Evolutionary conservation across 192 early-diverging fungal genomes (phyloP).

Genomic region (Entomortierella lignicola): DNA sequence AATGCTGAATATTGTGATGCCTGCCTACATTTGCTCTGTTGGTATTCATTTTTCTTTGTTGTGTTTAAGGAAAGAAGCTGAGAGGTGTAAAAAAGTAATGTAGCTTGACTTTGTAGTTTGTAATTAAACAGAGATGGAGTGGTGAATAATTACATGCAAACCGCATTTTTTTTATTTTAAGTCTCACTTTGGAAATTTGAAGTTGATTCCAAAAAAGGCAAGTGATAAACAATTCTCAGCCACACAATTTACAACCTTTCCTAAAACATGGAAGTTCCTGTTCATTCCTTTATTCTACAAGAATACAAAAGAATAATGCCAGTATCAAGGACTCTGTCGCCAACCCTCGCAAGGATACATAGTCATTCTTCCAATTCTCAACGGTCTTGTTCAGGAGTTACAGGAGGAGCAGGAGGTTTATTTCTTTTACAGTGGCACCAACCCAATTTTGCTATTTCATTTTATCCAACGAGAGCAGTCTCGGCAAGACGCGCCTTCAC

Average conservation of each 20-base stretch:
- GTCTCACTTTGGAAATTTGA: too few species aligned
- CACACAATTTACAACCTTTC: not conserved
- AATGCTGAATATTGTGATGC: not conserved
- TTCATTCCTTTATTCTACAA: not conserved
- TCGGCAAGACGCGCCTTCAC: not conserved
- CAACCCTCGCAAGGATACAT: slow-evolving; percentile 25
- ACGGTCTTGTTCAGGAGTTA: too few species aligned
- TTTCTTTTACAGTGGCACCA: not conserved
- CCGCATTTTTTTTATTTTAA: too few species aligned
- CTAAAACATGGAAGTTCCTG: not conserved
- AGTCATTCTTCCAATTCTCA: not conserved
- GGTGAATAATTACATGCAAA: not conserved
- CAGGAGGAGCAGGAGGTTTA: not conserved
- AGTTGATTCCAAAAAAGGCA: slow-evolving; percentile 6
- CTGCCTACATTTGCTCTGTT: slow-evolving; percentile 5
- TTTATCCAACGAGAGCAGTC: not conserved
- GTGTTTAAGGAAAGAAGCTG: too few species aligned
- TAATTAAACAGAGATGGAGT: not conserved
- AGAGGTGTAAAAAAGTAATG: too few species aligned
- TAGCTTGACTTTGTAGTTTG: not conserved
- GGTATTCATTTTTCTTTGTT: not conserved
- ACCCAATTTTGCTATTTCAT: not conserved
- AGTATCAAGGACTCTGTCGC: slow-evolving; percentile 13
- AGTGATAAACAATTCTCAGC: slow-evolving; percentile 29
- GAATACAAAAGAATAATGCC: slow-evolving; percentile 4